A percentile compares a stretch with the other conserved stretches of the same genome.
phyloP scores from a whole-genome alignment of 2,329 filamentous ascomycete species.

The Paracoccidioides lutzii region DNA sequence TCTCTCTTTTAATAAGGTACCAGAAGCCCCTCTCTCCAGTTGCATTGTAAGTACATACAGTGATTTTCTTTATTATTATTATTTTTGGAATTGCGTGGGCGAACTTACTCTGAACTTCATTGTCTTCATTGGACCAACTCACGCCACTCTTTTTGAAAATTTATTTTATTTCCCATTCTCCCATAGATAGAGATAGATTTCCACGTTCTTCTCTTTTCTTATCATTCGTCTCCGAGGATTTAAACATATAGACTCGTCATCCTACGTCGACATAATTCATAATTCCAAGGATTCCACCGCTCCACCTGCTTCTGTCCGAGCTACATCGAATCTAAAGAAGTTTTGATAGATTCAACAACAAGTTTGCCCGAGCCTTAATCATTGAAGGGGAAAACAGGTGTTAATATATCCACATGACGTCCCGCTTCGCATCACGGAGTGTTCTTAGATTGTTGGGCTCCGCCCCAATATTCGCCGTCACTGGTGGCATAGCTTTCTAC shows the following conservation, averaged over 20 bases:
- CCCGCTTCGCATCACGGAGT: not conserved
- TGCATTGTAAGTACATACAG: no score
- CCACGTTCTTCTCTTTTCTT: not conserved
- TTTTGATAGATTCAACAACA: not conserved
- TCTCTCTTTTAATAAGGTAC: no score
- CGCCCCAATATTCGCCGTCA: not conserved
- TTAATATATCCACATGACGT: not conserved
- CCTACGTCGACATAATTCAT: not conserved
- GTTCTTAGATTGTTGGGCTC: not conserved
- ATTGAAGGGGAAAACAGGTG: not conserved
- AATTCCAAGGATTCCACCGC: no score
- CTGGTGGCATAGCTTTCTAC: constrained; percentile 1
- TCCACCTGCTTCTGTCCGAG: not conserved
- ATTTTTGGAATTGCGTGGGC: no score
- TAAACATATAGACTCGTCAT: not conserved
- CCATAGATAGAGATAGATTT: not conserved
- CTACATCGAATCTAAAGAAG: not conserved
- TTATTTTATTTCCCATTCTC: not conserved
- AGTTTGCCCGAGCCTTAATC: not conserved
- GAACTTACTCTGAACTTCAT: no score
- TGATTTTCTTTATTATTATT: no score
- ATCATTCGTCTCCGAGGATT: not conserved
- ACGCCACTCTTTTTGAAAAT: not conserved
- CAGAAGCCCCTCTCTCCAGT: no score
- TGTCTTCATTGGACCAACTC: no score